A percentile compares a stretch with the other conserved stretches of the same genome.
Evolutionary conservation across 139 green algal genomes (phyloP).

Genomic region (Tetradesmus obliquus): DNA sequence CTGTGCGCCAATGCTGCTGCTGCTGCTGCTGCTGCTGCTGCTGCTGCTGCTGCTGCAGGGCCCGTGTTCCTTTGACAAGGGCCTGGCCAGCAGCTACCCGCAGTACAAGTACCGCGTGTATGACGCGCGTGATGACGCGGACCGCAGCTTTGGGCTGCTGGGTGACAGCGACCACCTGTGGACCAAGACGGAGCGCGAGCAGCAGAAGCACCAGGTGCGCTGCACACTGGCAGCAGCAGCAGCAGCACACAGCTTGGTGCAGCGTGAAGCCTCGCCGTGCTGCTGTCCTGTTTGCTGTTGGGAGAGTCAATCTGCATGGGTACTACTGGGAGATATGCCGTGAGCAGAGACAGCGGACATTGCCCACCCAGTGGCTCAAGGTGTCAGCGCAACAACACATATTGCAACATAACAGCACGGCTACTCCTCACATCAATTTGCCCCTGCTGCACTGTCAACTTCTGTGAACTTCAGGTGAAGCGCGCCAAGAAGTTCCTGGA

Average conservation of each 20-base stretch:
- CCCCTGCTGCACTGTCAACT: no score
- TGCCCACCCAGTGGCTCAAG: no score
- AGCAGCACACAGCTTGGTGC: background rate
- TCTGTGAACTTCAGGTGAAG: constrained; percentile 52
- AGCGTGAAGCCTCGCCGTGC: background rate
- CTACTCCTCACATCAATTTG: background rate
- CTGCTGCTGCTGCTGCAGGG: background rate
- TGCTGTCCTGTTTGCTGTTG: background rate
- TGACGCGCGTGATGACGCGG: constrained; percentile 9
- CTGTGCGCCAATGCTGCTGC: no score
- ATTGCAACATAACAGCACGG: no score
- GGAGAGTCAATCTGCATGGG: no score
- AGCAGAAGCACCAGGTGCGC: constrained; percentile 68
- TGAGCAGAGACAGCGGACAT: no score
- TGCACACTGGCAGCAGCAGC: background rate
- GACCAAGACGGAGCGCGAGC: constrained; percentile 65
- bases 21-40: background rate
- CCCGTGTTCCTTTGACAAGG: constrained; percentile 66
- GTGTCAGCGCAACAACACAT: no score
- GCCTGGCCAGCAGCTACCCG: constrained; percentile 61
- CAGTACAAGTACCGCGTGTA: constrained; percentile 44
- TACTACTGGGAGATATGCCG: no score
- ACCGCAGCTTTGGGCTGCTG: constrained; percentile 63
- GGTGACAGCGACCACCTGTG: constrained; percentile 68
- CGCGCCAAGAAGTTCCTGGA: constrained; percentile 67